Percentiles rank a stretch among this genome's conserved stretches.
Conservation (phyloP, 257 asterid genomes). For the Ballota nigra region DNA sequence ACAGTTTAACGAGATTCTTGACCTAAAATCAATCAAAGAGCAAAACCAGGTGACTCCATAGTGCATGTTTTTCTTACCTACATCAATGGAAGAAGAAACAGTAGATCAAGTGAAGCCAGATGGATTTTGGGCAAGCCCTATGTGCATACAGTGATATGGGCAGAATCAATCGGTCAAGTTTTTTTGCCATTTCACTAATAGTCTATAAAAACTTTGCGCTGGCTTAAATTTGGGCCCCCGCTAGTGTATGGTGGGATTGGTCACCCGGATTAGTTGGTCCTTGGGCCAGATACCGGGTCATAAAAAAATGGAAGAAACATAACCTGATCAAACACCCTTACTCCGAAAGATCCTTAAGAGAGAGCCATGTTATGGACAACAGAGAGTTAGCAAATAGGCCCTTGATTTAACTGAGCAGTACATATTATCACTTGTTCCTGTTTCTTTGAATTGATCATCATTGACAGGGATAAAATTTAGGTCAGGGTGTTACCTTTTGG, state of each 20-base stretch:
- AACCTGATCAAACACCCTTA: constrained; percentile 29
- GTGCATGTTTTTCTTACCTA: constrained; percentile 6
- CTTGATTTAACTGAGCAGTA: not conserved
- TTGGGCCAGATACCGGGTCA: not conserved
- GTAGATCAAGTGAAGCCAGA: constrained; percentile 22
- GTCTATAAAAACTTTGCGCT: no score
- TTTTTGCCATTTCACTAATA: no score
- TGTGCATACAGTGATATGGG: constrained; percentile 39
- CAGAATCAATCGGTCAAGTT: not conserved
- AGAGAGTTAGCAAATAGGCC: constrained; percentile 20
- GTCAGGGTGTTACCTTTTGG: constrained; percentile 8
- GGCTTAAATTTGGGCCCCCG: no score
- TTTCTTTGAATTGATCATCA: not conserved
- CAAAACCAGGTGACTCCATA: not conserved
- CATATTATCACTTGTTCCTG: not conserved
- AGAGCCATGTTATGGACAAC: constrained; percentile 29
- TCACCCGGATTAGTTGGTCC: not conserved
- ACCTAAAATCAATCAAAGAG: not conserved
- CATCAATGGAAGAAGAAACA: constrained; percentile 30
- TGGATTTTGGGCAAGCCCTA: constrained; percentile 35
- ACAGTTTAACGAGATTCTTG: not conserved
- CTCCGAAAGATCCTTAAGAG: no score
- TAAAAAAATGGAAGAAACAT: constrained; percentile 39
- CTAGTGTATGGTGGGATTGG: no score
- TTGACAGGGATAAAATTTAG: not conserved